phyloP scores from a whole-genome alignment of 2,329 filamentous ascomycete species.

The Penicillium sp. region DNA sequence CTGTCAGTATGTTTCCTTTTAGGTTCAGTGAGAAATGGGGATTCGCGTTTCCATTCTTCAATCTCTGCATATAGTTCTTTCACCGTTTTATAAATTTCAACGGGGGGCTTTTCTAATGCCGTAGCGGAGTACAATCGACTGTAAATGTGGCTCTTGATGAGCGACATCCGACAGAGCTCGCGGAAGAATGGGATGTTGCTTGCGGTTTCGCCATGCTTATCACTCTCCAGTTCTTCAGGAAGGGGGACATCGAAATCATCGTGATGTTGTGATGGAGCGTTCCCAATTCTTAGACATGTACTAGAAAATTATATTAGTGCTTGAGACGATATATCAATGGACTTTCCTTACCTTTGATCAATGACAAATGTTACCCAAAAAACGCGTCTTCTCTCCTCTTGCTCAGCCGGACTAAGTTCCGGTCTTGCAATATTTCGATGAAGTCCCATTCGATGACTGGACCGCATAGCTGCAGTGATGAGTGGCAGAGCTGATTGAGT shows the following conservation, averaged over 20 bases:
- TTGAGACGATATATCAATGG: not conserved
- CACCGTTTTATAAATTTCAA: conserved; percentile 85
- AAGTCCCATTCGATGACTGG: conserved; percentile 86
- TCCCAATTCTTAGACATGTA: conserved; percentile 64
- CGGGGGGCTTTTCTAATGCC: conserved; percentile 72
- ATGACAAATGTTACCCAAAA: conserved; percentile 72
- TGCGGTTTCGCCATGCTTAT: conserved; percentile 77
- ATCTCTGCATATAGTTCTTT: conserved; percentile 80
- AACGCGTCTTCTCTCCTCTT: conserved; percentile 76
- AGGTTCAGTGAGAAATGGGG: conserved; percentile 81
- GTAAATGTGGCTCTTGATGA: conserved; percentile 89
- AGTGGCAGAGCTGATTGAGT: conserved; percentile 86
- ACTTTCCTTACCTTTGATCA: conserved; percentile 58
- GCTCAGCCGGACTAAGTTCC: conserved; percentile 82
- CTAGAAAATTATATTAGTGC: conserved; percentile 28
- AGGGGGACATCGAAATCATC: conserved; percentile 91
- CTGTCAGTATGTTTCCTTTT: conserved; percentile 85
- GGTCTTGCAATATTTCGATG: conserved; percentile 87
- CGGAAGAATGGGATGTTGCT: conserved; percentile 90
- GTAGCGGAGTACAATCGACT: conserved; percentile 83
- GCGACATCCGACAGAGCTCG: conserved; percentile 83
- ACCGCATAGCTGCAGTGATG: conserved; percentile 79
- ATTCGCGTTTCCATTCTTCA: conserved; percentile 87
- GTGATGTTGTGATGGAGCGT: conserved; percentile 65
- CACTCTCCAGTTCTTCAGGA: conserved; percentile 80